Evolutionary conservation across 2,329 filamentous ascomycete genomes (phyloP).

Genomic region (Penicillium sp.): DNA sequence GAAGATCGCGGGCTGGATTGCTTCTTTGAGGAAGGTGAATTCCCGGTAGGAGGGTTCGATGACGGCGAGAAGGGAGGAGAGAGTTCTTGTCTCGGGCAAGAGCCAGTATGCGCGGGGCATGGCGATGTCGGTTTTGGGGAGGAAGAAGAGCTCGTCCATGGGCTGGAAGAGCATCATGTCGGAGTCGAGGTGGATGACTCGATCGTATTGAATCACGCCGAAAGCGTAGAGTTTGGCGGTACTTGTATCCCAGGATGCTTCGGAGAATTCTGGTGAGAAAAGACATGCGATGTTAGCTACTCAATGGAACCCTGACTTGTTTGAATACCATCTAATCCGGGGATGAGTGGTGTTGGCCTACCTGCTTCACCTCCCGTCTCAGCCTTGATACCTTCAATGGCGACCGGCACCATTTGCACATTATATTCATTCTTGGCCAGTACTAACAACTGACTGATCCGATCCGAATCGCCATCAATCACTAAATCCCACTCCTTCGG

Average conservation of each 20-base stretch:
- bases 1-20: constrained; percentile 29
- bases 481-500: constrained; percentile 46
- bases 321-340: neutral
- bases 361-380: constrained; percentile 30
- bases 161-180: constrained; percentile 65
- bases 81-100: constrained; percentile 54
- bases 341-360: neutral
- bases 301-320: neutral
- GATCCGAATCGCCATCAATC: constrained; percentile 35
- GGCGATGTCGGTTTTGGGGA: constrained; percentile 63
- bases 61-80: constrained; percentile 66
- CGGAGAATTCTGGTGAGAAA: constrained; percentile 22
- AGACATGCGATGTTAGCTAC: neutral
- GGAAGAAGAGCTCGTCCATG: constrained; percentile 72
- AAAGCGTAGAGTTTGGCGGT: constrained; percentile 72
- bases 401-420: constrained; percentile 54
- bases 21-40: constrained; percentile 38
- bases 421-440: constrained; percentile 55
- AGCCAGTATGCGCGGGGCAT: constrained; percentile 76
- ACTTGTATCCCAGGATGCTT: constrained; percentile 64
- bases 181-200: constrained; percentile 63
- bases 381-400: constrained; percentile 41
- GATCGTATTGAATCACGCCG: constrained; percentile 65
- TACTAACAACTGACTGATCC: constrained; percentile 51
- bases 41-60: constrained; percentile 61